A percentile compares a stretch with the other conserved stretches of the same genome.
phyloP scores from a whole-genome alignment of 192 early-diverging fungal genomes.

The Coemansia sp. region DNA sequence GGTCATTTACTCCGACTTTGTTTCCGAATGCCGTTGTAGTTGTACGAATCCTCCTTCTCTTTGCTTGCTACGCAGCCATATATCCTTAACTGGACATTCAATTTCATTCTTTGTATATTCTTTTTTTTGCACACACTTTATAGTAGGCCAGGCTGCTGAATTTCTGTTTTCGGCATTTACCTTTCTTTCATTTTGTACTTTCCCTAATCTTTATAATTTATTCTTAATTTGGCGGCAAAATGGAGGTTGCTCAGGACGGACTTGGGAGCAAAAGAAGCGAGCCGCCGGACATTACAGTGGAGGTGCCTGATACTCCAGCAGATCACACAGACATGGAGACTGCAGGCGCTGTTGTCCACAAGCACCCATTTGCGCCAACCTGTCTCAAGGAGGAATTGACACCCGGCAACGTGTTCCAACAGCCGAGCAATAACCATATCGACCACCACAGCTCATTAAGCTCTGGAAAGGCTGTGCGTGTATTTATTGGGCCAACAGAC shows the following conservation, averaged over 20 bases:
- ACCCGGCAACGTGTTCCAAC: constrained; percentile 25
- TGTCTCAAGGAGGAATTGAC: constrained; percentile 31
- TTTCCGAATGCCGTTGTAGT: neutral
- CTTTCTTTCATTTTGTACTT: neutral
- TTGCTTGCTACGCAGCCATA: too few species aligned
- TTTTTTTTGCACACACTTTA: too few species aligned
- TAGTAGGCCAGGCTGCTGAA: too few species aligned
- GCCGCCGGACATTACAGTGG: neutral
- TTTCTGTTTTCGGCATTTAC: neutral
- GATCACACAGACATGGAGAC: neutral
- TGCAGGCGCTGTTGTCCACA: constrained; percentile 22
- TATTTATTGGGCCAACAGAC: constrained; percentile 37
- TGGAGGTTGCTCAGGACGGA: neutral
- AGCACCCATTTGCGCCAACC: constrained; percentile 36
- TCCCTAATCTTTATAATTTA: neutral
- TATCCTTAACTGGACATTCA: too few species aligned
- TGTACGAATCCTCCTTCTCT: neutral
- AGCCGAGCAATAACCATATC: neutral
- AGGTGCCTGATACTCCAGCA: neutral
- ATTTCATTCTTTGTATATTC: too few species aligned
- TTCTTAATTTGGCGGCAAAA: neutral
- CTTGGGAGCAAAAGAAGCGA: neutral
- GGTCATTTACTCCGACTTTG: too few species aligned
- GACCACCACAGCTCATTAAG: constrained; percentile 7
- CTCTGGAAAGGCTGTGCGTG: constrained; percentile 23